Base-by-base conservation (phyloP, 2,329 filamentous ascomycete species). In the Cercospora sp. region DNA sequence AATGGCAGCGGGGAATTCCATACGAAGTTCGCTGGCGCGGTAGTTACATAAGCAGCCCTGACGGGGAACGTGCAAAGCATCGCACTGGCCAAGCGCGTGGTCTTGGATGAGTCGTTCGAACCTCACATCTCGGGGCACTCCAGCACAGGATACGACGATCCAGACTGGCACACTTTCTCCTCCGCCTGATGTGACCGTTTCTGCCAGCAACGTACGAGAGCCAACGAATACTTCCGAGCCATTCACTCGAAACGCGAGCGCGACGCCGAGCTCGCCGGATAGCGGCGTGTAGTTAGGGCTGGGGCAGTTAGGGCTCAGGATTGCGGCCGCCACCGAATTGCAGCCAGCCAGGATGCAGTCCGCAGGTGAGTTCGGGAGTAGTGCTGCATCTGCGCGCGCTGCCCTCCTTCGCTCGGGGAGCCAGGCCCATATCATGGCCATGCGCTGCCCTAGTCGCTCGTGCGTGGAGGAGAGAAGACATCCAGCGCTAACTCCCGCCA, bases 401-500 rank as follows among this genome's bases (percentile, higher is more conserved):
- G 33, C 33, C 4, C 33, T 16, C 13, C 33, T 13, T 39, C 33
- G 13, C 16, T 39, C 42, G 42, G n/a, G 42, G 18, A 23, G 45
- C 45, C 20, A 20, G 18, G 10, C 45, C 20, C 45, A 51, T 23
- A 48, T 48, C 42, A 48, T 5, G n/a, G 9, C 18, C 8, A 48
- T 23, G 48, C 48, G 48, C 20, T 28, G 48, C 20, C 53, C 48
- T 31, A 4, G 60, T 42, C 45, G 58, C 60, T 39, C 60, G 60
- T 64, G 26, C 20, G 23, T 13, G 36, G 36, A 39, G 36, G n/a
- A 16, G 16, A 26, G 51, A 36, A 5, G 42, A 42, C 39, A 26
- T 28, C 10, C 60, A 67, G 60, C 60, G 60, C 65, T 63, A 39
- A 67, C 65, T 51, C 36, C 65, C 31, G 39, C n/a, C 55, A 68